Evolutionary conservation across 495 filamentous ascomycete species (phyloP).

Genomic region (Neurospora pannonica): DNA sequence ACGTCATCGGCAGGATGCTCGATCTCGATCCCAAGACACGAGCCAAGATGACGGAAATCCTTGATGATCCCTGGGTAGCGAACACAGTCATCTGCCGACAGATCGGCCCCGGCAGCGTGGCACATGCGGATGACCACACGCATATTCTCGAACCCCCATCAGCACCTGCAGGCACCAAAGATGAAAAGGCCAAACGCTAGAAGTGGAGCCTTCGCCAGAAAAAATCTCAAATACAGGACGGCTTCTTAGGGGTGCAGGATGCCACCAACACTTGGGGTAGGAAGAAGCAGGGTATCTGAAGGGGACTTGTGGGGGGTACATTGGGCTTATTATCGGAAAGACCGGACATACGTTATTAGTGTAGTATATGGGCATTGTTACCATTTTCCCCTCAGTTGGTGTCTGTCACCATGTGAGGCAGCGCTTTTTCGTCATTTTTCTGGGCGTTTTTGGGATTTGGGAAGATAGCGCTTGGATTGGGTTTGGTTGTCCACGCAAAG

Average conservation of each 20-base stretch:
- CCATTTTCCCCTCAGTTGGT: neutral
- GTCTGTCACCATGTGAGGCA: neutral
- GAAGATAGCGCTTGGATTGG: neutral
- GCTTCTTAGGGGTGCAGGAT: neutral
- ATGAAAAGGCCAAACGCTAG: neutral
- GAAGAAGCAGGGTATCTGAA: neutral
- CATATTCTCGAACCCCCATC: conserved; percentile 46
- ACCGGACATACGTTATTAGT: neutral
- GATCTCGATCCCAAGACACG: conserved; percentile 78
- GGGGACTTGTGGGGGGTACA: neutral
- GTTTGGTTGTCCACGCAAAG: neutral
- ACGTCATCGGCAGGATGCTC: conserved; percentile 88
- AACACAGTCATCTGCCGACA: conserved; percentile 53
- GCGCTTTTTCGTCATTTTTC: neutral
- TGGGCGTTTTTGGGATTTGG: neutral
- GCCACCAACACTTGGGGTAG: neutral
- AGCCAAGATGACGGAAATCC: conserved; percentile 74
- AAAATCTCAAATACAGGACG: neutral
- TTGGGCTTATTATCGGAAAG: neutral
- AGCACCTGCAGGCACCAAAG: conserved; percentile 9
- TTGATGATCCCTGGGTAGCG: conserved; percentile 83
- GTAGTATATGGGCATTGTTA: neutral
- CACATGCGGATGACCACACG: conserved; percentile 40
- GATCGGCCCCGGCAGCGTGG: conserved; percentile 30
- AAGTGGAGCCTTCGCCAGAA: neutral